Evolutionary conservation across 129 eudicot species (phyloP), one percentile per base, ranked within the genome.

Genomic region (Lactuca sativa): DNA sequence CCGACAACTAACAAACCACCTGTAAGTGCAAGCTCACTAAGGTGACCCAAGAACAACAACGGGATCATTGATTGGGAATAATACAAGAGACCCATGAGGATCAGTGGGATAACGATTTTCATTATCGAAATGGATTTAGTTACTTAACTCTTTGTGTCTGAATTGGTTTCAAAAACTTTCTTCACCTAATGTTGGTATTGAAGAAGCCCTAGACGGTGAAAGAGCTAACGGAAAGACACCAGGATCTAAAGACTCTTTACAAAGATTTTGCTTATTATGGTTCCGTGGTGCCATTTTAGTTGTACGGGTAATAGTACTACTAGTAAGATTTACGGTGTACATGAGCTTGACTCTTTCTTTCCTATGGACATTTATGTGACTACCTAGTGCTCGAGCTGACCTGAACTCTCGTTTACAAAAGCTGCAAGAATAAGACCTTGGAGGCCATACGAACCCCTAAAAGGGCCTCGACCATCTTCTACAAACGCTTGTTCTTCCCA

Each of bases 61-160:
- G 97, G 87, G 69, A 90, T 83, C 91, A 90, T 87, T 32, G 97
- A 87, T 10, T 95, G 86, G 3, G 95, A 87, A 71, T 90, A 90
- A 59, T 84, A 78, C 43, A 90, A 77, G 49, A 90, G 87, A 14
- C 97, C 95, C 15, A 95, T 90, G 66, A 90, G 78, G 57, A 90
- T 87, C 97, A 90, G 87, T 58, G 97, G 97, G 67, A 90, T 53
- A 2, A 95, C 91, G 56, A 87, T 85, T 51, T 70, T 81, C 34
- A 83, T 69, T 40, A 90, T 77, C 30, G 88, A 79, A 60, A 66
- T 71, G 73, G 84, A 78, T 64, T 90, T 91, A 61, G 56, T 56
- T 16, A 85, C n/a, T 6, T 58, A 66, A 73, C 74, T 69, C 47
- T 79, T 69, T 48, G 61, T 47, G 36, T 59, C 65, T 32, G 67